Percentiles rank a stretch among this genome's conserved stretches.
phyloP scores from a whole-genome alignment of 768 basidiomycete species.

The Boletus subparvulus region DNA sequence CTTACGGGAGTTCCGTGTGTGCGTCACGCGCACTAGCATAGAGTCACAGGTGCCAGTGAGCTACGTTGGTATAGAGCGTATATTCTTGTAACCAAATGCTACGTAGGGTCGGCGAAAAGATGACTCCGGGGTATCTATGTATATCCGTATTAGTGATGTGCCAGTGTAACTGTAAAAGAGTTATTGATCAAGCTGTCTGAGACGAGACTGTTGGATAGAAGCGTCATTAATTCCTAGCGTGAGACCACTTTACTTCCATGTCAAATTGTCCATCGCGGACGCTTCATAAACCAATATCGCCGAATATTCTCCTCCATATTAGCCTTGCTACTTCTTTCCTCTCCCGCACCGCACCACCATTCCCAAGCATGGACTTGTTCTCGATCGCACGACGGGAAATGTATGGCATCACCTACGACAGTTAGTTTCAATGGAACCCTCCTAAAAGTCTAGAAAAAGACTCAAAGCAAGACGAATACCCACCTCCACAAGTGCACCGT shows the following conservation, averaged over 20 bases:
- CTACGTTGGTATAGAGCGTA: neutral
- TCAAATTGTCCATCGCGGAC: neutral
- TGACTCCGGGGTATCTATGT: neutral
- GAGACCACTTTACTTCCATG: neutral
- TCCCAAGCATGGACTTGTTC: conserved; percentile 85
- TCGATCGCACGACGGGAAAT: conserved; percentile 85
- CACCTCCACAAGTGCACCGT: conserved; percentile 69
- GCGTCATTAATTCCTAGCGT: neutral
- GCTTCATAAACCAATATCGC: conserved; percentile 22
- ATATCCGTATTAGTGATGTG: neutral
- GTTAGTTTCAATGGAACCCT: neutral
- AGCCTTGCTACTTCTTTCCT: conserved; percentile 28
- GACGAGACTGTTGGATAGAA: neutral
- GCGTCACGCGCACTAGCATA: neutral
- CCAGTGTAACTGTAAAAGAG: neutral
- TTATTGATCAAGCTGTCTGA: neutral
- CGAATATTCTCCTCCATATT: conserved; percentile 36
- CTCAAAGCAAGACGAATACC: neutral
- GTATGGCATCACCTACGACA: conserved; percentile 81
- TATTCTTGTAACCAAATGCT: neutral
- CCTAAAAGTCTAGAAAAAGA: neutral
- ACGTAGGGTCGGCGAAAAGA: neutral
- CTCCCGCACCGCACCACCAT: conserved; percentile 55
- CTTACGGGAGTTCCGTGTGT: neutral
- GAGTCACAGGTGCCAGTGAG: neutral